A percentile compares a stretch with the other conserved stretches of the same genome.
Conservation (phyloP, 2,329 filamentous ascomycete genomes). For the Ceratocystis cubensis region DNA sequence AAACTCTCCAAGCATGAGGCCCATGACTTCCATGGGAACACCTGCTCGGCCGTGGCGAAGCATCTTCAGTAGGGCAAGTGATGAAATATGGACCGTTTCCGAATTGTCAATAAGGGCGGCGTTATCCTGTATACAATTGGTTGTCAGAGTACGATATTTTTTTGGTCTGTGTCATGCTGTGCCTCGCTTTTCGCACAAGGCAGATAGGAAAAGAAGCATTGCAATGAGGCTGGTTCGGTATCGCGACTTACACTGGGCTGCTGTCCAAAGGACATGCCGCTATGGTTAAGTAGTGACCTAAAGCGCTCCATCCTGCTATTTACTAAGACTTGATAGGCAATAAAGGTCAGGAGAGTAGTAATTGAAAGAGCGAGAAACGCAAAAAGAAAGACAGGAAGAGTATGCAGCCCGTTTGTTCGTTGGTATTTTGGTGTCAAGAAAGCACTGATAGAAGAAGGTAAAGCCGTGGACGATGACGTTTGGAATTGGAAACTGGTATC, state of each 20-base stretch:
- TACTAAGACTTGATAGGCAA: not conserved
- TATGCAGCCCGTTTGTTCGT: not conserved
- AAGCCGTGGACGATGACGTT: slow-evolving; percentile 14
- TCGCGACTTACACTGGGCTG: slow-evolving; percentile 17
- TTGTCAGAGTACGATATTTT: not conserved
- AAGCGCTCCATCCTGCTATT: slow-evolving; percentile 18
- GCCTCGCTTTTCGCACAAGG: not conserved
- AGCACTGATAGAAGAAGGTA: not conserved
- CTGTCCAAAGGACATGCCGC: slow-evolving; percentile 7
- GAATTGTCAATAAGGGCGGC: slow-evolving; percentile 92
- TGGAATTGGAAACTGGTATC: slow-evolving; percentile 1
- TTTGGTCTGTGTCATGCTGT: not conserved
- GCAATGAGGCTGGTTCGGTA: not conserved
- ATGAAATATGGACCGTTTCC: slow-evolving; percentile 98
- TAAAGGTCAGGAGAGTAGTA: not conserved
- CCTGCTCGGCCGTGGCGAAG: slow-evolving; percentile 91
- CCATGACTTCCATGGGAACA: slow-evolving; percentile 99
- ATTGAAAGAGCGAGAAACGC: not conserved
- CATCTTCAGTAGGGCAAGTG: slow-evolving; percentile 95
- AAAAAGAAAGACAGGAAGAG: not conserved
- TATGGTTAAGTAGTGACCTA: slow-evolving; percentile 17
- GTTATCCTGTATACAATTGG: slow-evolving; percentile 52
- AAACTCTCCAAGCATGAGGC: slow-evolving; percentile 60
- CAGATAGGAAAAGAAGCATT: not conserved
- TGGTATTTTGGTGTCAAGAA: not conserved